Base-by-base conservation (phyloP, 2,329 filamentous ascomycete genomes). In the Aspergillus eucalypticola region DNA sequence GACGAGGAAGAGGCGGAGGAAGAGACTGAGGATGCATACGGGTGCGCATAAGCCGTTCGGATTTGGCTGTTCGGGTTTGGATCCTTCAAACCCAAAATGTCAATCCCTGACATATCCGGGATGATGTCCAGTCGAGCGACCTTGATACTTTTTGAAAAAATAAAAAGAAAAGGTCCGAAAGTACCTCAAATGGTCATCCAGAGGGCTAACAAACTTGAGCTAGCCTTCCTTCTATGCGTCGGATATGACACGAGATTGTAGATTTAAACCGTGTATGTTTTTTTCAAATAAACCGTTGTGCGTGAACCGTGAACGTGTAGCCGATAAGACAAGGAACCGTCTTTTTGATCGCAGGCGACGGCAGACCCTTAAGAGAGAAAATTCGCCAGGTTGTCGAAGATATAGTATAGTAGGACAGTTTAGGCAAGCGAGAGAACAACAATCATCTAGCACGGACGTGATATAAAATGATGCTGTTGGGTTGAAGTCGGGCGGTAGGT, bases 1-100 rank as follows among this genome's bases (percentile, higher is more conserved):
- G 88, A 85, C 19, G 90, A 92, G 58, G 89, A 89, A 29, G 90
- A 92, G 60, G 89, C 86, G 67, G 90, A 90, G 59, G 89, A 89
- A 71, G 88, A 86, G 81, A 92, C 79, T 44, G 89, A 88, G 61
- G 87, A 85, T 73, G 85, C 86, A 77, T 91, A 93, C 66, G 87
- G 84, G 71, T 82, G 78, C 71, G 73, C 71, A 67, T 73, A 70
- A 57, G 71, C 69, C 64, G 70, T 75, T 76, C 71, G 70, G 58
- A 72, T 69, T 66, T 71, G 69, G 64, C 68, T 64, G 61, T 71
- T 66, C 64, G 73, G 72, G 73, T 77, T 76, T 69, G 73, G 72
- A 66, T 69, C 58, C 57, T 69, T 76, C 70, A 76, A 71, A 73
- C 75, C 75, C 72, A 78, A 73, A 71, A 75, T 71, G 75, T 78